Percentiles rank a stretch among this genome's conserved stretches.
phyloP scores from a whole-genome alignment of 768 basidiomycete genomes.

The Coprinopsis sp. region DNA sequence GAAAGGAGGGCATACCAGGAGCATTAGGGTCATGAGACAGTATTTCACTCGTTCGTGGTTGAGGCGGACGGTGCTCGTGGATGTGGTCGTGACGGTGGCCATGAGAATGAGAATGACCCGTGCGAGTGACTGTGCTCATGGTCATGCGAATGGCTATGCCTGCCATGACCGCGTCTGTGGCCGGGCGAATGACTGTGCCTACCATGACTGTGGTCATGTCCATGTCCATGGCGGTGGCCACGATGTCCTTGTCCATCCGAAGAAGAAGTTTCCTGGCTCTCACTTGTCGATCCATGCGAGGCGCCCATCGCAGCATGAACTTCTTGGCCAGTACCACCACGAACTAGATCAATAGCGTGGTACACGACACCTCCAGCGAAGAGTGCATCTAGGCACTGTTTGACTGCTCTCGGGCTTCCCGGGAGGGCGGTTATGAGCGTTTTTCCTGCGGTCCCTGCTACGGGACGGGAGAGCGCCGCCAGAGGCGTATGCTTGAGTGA shows the following conservation, averaged over 20 bases:
- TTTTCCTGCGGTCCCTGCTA: constrained; percentile 66
- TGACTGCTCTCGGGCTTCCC: constrained; percentile 81
- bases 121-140: constrained; percentile 35
- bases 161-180: constrained; percentile 27
- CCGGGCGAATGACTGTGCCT: constrained; percentile 28
- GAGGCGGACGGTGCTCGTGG: constrained; percentile 40
- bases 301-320: constrained; percentile 48
- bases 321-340: constrained; percentile 58
- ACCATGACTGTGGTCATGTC: constrained; percentile 33
- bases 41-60: constrained; percentile 41
- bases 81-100: constrained; percentile 33
- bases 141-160: constrained; percentile 29
- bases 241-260: constrained; percentile 28
- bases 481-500: constrained; percentile 74
- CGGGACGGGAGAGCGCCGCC: constrained; percentile 77
- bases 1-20: constrained; percentile 42
- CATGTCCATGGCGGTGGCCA: constrained; percentile 29
- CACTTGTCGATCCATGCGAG: constrained; percentile 19
- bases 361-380: constrained; percentile 52
- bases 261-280: constrained; percentile 24
- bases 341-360: constrained; percentile 71
- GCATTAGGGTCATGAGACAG: constrained; percentile 68
- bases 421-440: constrained; percentile 79
- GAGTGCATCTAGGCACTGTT: constrained; percentile 66
- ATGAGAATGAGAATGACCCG: constrained; percentile 25